phyloP scores from a whole-genome alignment of 176 grass and related monocot species.

The Triticum urartu region DNA sequence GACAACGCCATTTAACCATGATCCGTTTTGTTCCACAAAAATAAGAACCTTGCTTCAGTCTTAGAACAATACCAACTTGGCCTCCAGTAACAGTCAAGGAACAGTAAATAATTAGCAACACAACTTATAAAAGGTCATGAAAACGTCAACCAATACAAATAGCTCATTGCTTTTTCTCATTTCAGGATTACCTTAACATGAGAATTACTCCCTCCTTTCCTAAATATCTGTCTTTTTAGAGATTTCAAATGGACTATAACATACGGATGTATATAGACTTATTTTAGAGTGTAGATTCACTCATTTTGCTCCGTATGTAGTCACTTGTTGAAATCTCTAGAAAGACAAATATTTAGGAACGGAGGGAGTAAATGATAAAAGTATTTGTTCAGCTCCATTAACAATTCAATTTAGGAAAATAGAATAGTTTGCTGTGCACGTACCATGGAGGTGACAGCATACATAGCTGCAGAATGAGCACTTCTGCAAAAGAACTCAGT shows the following conservation, averaged over 20 bases:
- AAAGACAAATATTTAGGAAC: too few relatives aligned
- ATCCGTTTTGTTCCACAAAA: background rate
- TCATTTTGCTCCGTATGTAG: too few relatives aligned
- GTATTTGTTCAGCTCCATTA: background rate
- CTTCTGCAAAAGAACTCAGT: slow-evolving; percentile 5
- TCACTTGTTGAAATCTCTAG: too few relatives aligned
- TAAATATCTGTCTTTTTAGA: too few relatives aligned
- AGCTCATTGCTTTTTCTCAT: background rate
- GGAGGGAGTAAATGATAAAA: background rate
- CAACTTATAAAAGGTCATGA: background rate
- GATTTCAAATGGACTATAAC: too few relatives aligned
- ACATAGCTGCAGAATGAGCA: background rate
- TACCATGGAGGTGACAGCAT: slow-evolving; percentile 25
- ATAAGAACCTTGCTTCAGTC: background rate
- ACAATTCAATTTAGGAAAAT: background rate
- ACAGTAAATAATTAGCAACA: background rate
- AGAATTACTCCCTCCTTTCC: background rate
- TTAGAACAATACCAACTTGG: background rate
- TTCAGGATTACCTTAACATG: background rate
- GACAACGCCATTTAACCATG: background rate
- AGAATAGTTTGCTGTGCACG: background rate
- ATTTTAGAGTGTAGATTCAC: too few relatives aligned
- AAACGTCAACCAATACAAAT: slow-evolving; percentile 8
- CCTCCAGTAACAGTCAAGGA: slow-evolving; percentile 4
- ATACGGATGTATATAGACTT: too few relatives aligned